A percentile compares a stretch with the other conserved stretches of the same genome.
Evolutionary conservation across 2,329 filamentous ascomycete genomes (phyloP).

Genomic region (Sporothrix pseudoabietina): DNA sequence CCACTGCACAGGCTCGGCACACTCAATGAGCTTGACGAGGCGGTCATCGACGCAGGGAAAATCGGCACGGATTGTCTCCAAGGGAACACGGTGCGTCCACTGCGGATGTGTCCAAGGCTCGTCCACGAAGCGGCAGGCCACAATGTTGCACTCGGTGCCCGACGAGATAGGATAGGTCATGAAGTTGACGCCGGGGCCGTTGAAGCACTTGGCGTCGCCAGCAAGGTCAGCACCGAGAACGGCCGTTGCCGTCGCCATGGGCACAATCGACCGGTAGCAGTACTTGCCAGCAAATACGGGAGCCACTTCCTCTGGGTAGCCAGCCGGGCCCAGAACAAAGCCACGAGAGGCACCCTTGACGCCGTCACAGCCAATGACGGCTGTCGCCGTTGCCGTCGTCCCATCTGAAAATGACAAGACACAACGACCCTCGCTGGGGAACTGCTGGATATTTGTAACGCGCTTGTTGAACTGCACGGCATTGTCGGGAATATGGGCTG

Average conservation of each 20-base stretch:
- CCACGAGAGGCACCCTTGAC: constrained; percentile 59
- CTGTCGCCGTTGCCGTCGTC: constrained; percentile 37
- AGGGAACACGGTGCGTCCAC: constrained; percentile 42
- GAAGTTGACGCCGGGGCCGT: constrained; percentile 42
- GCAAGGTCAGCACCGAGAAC: constrained; percentile 50
- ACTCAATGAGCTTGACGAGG: constrained; percentile 17
- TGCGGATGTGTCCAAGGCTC: constrained; percentile 38
- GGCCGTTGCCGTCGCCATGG: constrained; percentile 42
- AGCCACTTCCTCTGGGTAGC: constrained; percentile 26
- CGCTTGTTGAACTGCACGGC: constrained; percentile 27
- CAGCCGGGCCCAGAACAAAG: constrained; percentile 48
- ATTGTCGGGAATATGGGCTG: constrained; percentile 38
- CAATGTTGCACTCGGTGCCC: constrained; percentile 32
- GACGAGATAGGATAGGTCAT: constrained; percentile 38
- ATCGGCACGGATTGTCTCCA: constrained; percentile 4
- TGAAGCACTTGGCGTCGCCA: constrained; percentile 37
- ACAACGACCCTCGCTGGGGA: neutral
- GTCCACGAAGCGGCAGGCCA: constrained; percentile 29
- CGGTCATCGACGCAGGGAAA: constrained; percentile 24
- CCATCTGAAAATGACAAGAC: constrained; percentile 38
- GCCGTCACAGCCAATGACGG: constrained; percentile 64
- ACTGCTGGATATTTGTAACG: constrained; percentile 17
- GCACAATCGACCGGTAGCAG: constrained; percentile 62
- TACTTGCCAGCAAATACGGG: constrained; percentile 58
- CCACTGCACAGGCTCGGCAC: constrained; percentile 26